Evolutionary conservation across 345 rosid species (phyloP), one percentile per base, ranked within the genome.

Genomic region (Atalantia buxifolia): DNA sequence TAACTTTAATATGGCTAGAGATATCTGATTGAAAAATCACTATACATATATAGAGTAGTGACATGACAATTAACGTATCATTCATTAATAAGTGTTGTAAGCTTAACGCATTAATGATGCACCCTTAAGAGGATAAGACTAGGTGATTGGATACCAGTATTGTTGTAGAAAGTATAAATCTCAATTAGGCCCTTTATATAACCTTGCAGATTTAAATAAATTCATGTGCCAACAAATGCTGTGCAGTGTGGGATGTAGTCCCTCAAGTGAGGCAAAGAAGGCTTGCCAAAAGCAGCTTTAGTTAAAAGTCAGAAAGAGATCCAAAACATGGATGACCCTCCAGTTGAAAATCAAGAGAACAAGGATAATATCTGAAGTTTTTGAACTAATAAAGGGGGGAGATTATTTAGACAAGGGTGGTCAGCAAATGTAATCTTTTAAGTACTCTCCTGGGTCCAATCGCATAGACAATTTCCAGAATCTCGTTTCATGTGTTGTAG

Each of bases 341-440:
- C 38, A 77, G 86, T 79, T 83, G 27, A 53, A 81, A 73, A 87
- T 87, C 84, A 79, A 72, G 83, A 83, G 82, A 81, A 80, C 84
- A 87, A 66, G 74, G 75, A 84, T 12, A 77, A 27, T 38, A 45
- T 10, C 50, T 4, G 33, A 75, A 22, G 71, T 24, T 31, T 35
- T 65, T 24, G 4, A 45, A 56, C 56, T 69, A 35, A 24, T 50
- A 60, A 72, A 25, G 14, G 65, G 45, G 76, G 57, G 64, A 42
- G 75, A 66, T 22, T 30, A 71, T 57, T 65, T 53, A 53, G 9
- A 83, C 83, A 86, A 80, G 67, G 28, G 78, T 79, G 81, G 82
- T 77, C 88, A 77, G 78, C 59, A 24, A 38, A 42, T 77, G 76
- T 81, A 56, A 74, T 76, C 80, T 78, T 45, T 14, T 53, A 56